Base-by-base conservation (phyloP, 176 grass and related monocot genomes). In the Typha latifolia region DNA sequence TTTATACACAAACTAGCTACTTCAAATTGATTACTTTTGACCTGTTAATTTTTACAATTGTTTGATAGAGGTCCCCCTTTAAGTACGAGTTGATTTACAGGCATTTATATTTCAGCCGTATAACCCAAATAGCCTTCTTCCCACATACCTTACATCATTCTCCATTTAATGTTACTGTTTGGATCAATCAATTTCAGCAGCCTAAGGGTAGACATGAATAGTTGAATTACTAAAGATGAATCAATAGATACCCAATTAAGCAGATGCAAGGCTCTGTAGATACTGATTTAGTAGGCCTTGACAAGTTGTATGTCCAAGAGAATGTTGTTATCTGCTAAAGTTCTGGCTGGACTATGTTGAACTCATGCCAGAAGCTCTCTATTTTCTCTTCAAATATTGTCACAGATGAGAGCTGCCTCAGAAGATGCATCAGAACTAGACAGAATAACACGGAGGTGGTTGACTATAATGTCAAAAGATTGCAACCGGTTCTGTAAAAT, bases 401-500 rank as follows among this genome's bases (percentile, higher is more conserved):
- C 19, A 70, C 81, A 92, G 88, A 82, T 97, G 15, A 91, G 71
- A 76, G 81, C 74, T 80, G 83, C 88, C 49, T 81, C 80, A 55
- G 83, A 84, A 47, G 74, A 84, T 87, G 93, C 82, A 69, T 76
- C 74, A 49, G 76, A 87, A 65, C 80, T 97, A 43, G 93, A 92
- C 70, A 97, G 49, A 74, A 97, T 83, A 49, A 82, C 88, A 12
- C 89, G 50, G 67, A 89, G 71, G 77, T 97, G 88, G 88, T 49
- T 97, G 31, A 49, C 64, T 3, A 86, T 97, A 64, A 92, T 97
- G 88, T 84, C 78, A 63, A 97, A 92, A 82, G 93, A 92, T 74
- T 97, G 93, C 80, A 92, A 80, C 34, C 93, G 93, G 67, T 97
- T 97, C 55, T 92, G 93, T 80, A 97, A 97, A 92, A 92, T 97